Percentiles rank a stretch among this genome's conserved stretches.
phyloP scores from a whole-genome alignment of 2,329 filamentous ascomycete genomes.

The Aspergillus sp. region DNA sequence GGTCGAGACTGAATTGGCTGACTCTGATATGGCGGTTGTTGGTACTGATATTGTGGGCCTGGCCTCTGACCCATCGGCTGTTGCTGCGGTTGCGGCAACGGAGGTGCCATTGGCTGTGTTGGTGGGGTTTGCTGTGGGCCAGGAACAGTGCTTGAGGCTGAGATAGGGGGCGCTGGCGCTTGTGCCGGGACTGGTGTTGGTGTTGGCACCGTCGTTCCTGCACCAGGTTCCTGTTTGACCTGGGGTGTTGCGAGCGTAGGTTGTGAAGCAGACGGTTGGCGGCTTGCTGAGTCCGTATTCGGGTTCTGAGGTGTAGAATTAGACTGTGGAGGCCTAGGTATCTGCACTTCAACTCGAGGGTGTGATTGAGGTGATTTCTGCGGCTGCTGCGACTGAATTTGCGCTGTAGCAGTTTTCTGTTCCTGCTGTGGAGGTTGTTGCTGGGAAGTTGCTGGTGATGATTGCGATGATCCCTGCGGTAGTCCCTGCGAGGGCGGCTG shows the following conservation, averaged over 20 bases:
- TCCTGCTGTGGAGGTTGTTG: constrained; percentile 16
- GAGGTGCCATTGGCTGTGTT: constrained; percentile 24
- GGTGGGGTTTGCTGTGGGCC: constrained; percentile 23
- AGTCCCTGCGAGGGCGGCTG: neutral
- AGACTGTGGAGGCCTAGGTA: constrained; percentile 14
- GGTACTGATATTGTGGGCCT: constrained; percentile 30
- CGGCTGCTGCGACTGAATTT: constrained; percentile 10
- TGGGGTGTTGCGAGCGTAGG: constrained; percentile 15
- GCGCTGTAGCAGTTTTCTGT: constrained; percentile 9
- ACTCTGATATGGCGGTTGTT: constrained; percentile 32
- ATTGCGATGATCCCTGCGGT: constrained; percentile 1
- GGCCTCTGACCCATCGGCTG: constrained; percentile 22
- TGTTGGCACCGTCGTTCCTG: constrained; percentile 12
- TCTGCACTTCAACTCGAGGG: constrained; percentile 23
- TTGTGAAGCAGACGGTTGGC: constrained; percentile 20
- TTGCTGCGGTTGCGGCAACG: constrained; percentile 20
- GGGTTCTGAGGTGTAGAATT: constrained; percentile 4
- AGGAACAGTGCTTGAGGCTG: constrained; percentile 13
- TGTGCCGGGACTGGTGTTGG: constrained; percentile 11
- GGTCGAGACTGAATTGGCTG: constrained; percentile 39
- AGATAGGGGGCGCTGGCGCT: constrained; percentile 11
- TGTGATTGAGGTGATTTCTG: constrained; percentile 9
- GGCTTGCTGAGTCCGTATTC: constrained; percentile 9
- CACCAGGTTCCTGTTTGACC: constrained; percentile 32
- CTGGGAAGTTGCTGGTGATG: constrained; percentile 12